Evolutionary conservation across 2,329 filamentous ascomycete genomes (phyloP).

Genomic region (Mycosphaerella sp.): DNA sequence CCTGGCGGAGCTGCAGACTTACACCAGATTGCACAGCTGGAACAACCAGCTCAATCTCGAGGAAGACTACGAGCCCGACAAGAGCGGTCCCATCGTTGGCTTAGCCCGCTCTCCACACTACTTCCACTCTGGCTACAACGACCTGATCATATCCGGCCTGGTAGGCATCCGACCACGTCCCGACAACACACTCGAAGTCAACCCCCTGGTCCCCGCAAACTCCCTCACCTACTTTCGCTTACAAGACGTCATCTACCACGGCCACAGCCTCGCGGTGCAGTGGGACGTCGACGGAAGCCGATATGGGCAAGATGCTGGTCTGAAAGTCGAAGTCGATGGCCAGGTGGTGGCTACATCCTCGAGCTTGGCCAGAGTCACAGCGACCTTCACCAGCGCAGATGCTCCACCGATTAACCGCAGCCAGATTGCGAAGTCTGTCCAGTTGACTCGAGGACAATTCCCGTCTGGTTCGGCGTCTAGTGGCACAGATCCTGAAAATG

Average conservation of each 20-base stretch:
- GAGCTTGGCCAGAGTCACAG: slow-evolving; percentile 27
- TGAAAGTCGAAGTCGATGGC: slow-evolving; percentile 36
- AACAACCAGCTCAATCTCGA: slow-evolving; percentile 37
- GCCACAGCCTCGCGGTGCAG: slow-evolving; percentile 38
- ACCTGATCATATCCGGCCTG: slow-evolving; percentile 39
- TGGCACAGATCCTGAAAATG: slow-evolving; percentile 23
- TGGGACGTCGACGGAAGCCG: slow-evolving; percentile 37
- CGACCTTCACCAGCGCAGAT: slow-evolving; percentile 20
- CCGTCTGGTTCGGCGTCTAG: slow-evolving; percentile 34
- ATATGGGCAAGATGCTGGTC: slow-evolving; percentile 31
- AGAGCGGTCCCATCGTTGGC: slow-evolving; percentile 39
- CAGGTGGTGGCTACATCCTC: slow-evolving; percentile 25
- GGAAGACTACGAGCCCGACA: slow-evolving; percentile 42
- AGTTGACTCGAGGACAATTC: slow-evolving; percentile 31
- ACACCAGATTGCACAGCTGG: slow-evolving; percentile 38
- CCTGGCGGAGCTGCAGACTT: slow-evolving; percentile 35
- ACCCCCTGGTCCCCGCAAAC: slow-evolving; percentile 35
- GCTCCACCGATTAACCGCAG: slow-evolving; percentile 28
- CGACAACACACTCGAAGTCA: slow-evolving; percentile 38
- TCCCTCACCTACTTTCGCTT: slow-evolving; percentile 39
- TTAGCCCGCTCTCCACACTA: slow-evolving; percentile 42
- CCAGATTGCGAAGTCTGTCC: slow-evolving; percentile 36
- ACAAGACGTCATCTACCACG: slow-evolving; percentile 41
- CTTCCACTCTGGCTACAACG: slow-evolving; percentile 43
- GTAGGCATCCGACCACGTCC: slow-evolving; percentile 40